phyloP scores from a whole-genome alignment of 169 alveolate genomes.

The Babesia bovis region DNA sequence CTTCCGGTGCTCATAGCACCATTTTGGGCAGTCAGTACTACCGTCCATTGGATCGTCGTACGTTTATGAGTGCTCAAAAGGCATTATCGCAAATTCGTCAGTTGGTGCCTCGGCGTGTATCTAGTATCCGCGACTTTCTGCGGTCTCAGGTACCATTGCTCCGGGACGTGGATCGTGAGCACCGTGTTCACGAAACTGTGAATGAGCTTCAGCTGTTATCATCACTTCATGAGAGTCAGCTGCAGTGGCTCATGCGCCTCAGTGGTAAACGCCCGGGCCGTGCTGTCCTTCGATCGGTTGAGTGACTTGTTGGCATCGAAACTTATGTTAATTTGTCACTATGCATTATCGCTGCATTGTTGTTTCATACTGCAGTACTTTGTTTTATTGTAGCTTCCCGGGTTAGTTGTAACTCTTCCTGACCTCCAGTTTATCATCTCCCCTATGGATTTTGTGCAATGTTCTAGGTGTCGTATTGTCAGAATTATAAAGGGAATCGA shows the following conservation, averaged over 20 bases:
- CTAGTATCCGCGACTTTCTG: slow-evolving; percentile 5
- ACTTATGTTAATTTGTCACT: no score
- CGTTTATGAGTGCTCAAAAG: neutral
- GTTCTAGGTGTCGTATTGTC: no score
- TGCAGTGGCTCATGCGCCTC: slow-evolving; percentile 17
- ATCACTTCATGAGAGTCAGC: slow-evolving; percentile 44
- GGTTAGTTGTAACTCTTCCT: no score
- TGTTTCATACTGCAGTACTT: no score
- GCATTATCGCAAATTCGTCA: neutral
- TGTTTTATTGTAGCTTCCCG: no score
- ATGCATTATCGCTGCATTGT: no score
- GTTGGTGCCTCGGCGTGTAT: neutral
- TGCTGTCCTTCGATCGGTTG: slow-evolving; percentile 30
- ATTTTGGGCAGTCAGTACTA: slow-evolving; percentile 20
- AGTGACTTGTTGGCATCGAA: neutral
- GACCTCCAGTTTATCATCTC: no score
- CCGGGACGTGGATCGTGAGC: neutral
- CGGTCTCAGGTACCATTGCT: neutral
- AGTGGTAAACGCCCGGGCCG: slow-evolving; percentile 22
- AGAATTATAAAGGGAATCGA: no score
- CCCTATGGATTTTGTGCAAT: no score
- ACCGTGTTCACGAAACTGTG: slow-evolving; percentile 19
- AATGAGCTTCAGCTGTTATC: slow-evolving; percentile 34
- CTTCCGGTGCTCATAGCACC: slow-evolving; percentile 64
- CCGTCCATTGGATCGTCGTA: slow-evolving; percentile 6